These are phyloP conservation scores for Penicillium sp. DNA, from an alignment of 2,329 filamentous ascomycete species.

Conservation along the genomic window DNA sequence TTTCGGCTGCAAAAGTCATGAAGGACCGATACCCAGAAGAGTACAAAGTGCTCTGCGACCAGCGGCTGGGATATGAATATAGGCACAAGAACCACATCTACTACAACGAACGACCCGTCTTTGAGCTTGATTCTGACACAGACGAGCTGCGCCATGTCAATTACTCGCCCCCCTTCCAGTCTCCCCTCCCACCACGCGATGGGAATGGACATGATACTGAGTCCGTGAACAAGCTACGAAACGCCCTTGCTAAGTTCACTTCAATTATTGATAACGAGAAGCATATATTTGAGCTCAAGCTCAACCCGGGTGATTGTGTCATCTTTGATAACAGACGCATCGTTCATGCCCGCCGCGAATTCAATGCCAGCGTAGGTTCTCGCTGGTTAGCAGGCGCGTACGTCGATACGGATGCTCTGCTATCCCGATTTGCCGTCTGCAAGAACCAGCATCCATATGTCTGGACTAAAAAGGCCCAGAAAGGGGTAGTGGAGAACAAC, in stretches of 20 bases:
- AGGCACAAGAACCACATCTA: conserved; percentile 64
- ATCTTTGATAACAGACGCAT: conserved; percentile 88
- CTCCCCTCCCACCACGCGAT: conserved; percentile 40
- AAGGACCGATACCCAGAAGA: not conserved
- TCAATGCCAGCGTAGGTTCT: conserved; percentile 62
- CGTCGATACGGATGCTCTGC: conserved; percentile 64
- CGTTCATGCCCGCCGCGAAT: conserved; percentile 77
- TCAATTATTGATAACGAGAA: conserved; percentile 56
- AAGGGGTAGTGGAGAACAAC: not conserved
- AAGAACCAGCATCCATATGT: conserved; percentile 15
- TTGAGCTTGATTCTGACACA: conserved; percentile 38
- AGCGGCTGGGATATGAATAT: conserved; percentile 64
- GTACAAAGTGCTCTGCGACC: conserved; percentile 41
- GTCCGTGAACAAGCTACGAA: conserved; percentile 10
- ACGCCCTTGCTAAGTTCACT: conserved; percentile 60
- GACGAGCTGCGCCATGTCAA: conserved; percentile 48
- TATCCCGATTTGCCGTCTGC: conserved; percentile 47
- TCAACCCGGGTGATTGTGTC: conserved; percentile 80
- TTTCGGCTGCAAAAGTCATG: conserved; percentile 53
- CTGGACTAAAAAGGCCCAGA: conserved; percentile 6
- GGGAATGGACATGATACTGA: not conserved
- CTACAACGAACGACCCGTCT: conserved; percentile 55
- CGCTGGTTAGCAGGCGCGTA: conserved; percentile 87
- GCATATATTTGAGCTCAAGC: conserved; percentile 63
- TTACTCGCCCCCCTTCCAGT: conserved; percentile 82